phyloP scores from a whole-genome alignment of 2,329 filamentous ascomycete species.

The Neodidymelliopsis sp. region DNA sequence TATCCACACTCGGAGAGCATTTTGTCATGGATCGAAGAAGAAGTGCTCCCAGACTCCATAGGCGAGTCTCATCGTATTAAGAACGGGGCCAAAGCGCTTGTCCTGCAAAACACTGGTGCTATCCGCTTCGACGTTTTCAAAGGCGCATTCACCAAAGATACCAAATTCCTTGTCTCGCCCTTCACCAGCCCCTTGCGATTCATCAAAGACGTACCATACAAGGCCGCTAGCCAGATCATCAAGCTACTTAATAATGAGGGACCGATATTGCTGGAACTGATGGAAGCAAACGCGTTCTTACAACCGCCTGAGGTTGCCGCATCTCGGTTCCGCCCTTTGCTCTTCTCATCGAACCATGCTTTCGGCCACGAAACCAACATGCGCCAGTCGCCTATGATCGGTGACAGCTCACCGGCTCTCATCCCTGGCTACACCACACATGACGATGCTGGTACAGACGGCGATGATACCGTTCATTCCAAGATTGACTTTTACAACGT shows the following conservation, averaged over 20 bases:
- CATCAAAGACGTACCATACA: conserved; percentile 82
- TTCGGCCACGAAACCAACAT: background rate
- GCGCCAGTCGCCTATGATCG: conserved; percentile 19
- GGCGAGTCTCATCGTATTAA: conserved; percentile 49
- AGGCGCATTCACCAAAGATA: conserved; percentile 87
- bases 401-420: conserved; percentile 42
- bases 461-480: conserved; percentile 88
- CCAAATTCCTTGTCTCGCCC: conserved; percentile 84
- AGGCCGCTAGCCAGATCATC: conserved; percentile 73
- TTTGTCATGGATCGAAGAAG: conserved; percentile 78
- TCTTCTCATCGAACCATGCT: background rate
- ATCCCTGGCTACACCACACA: conserved; percentile 87
- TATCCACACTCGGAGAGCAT: conserved; percentile 79
- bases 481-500: conserved; percentile 76
- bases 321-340: conserved; percentile 23
- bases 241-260: conserved; percentile 65
- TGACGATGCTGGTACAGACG: conserved; percentile 82
- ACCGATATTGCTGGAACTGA: conserved; percentile 54
- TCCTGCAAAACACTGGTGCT: conserved; percentile 86
- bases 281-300: conserved; percentile 46
- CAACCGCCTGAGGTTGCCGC: conserved; percentile 56
- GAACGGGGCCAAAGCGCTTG: conserved; percentile 69
- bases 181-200: conserved; percentile 82
- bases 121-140: conserved; percentile 96
- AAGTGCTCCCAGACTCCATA: conserved; percentile 75